Percentiles rank a stretch among this genome's conserved stretches.
Evolutionary conservation across 805 yeast genomes (phyloP).

Genomic region (Starmerella vaccinii): DNA sequence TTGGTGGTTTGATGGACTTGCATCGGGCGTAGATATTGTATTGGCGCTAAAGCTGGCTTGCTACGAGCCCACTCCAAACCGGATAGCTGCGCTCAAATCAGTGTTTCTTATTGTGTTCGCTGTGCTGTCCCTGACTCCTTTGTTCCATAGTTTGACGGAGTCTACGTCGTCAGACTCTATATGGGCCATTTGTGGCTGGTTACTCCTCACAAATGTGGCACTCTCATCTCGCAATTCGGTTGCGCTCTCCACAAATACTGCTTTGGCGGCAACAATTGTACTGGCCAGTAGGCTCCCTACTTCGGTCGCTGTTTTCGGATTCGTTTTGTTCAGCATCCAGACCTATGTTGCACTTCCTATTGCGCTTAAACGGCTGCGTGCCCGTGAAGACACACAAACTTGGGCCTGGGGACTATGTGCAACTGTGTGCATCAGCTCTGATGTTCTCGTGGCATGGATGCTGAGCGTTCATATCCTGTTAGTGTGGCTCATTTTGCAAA

Average conservation of each 20-base stretch:
- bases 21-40: conserved; percentile 11
- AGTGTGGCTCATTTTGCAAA: conserved; percentile 44
- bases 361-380: conserved; percentile 51
- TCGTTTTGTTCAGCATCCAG: conserved; percentile 63
- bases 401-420: conserved; percentile 27
- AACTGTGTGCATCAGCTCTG: conserved; percentile 20
- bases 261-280: conserved; percentile 78
- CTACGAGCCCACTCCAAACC: conserved; percentile 6
- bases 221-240: conserved; percentile 58
- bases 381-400: conserved; percentile 25
- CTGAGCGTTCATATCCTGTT: conserved; percentile 36
- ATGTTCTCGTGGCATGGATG: conserved; percentile 13
- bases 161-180: conserved; percentile 90
- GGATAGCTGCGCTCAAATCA: conserved; percentile 43
- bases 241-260: conserved; percentile 67
- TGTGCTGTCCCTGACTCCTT: conserved; percentile 74
- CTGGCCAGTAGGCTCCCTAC: conserved; percentile 76
- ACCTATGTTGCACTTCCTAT: conserved; percentile 63
- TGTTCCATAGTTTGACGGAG: conserved; percentile 73
- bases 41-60: conserved; percentile 27
- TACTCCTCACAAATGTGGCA: conserved; percentile 57
- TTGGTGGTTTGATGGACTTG: conserved; percentile 25
- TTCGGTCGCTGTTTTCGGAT: conserved; percentile 70
- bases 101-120: conserved; percentile 58
- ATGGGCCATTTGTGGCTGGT: conserved; percentile 82